phyloP scores from a whole-genome alignment of 257 asterid genomes.

The Gentiana straminea region DNA sequence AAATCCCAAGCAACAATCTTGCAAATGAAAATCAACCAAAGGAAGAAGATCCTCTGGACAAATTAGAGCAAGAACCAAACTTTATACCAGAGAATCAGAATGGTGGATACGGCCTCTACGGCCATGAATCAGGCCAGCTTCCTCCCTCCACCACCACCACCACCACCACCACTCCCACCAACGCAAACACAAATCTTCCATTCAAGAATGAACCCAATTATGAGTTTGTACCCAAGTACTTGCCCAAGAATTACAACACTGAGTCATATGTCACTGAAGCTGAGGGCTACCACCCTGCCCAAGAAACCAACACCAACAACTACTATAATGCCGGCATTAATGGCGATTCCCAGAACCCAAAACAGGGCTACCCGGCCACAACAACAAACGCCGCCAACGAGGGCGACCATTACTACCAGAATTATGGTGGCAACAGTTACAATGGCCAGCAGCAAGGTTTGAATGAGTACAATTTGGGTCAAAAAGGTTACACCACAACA shows the following conservation, averaged over 20 bases:
- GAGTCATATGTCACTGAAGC: conserved; percentile 53
- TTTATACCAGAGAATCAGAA: conserved; percentile 52
- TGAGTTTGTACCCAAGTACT: conserved; percentile 28
- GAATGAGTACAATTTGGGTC: conserved; percentile 3
- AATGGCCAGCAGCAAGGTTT: conserved; percentile 23
- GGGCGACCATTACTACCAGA: conserved; percentile 14
- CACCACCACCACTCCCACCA: conserved; percentile 5
- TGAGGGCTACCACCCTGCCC: conserved; percentile 17
- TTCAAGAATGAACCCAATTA: conserved; percentile 5
- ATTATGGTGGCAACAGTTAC: conserved; percentile 18
- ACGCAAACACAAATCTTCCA: conserved; percentile 3
- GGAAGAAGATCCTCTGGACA: conserved; percentile 11
- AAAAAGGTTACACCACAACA: conserved; percentile 14
- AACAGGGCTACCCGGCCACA: conserved; percentile 11
- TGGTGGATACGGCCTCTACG: conserved; percentile 62
- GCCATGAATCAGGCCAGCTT: conserved; percentile 57
- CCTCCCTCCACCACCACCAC: conserved; percentile 47
- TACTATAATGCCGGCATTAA: conserved; percentile 7
- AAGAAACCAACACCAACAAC: conserved; percentile 3
- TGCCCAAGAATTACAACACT: conserved; percentile 73
- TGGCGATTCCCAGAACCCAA: conserved; percentile 16
- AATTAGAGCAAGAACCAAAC: conserved; percentile 36
- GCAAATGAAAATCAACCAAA: conserved; percentile 16
- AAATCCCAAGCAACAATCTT: conserved; percentile 35
- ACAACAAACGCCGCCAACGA: conserved; percentile 8